A percentile compares a stretch with the other conserved stretches of the same genome.
Evolutionary conservation across 208 protist species (phyloP).

Genomic region (Acanthamoeba culbertsoni): DNA sequence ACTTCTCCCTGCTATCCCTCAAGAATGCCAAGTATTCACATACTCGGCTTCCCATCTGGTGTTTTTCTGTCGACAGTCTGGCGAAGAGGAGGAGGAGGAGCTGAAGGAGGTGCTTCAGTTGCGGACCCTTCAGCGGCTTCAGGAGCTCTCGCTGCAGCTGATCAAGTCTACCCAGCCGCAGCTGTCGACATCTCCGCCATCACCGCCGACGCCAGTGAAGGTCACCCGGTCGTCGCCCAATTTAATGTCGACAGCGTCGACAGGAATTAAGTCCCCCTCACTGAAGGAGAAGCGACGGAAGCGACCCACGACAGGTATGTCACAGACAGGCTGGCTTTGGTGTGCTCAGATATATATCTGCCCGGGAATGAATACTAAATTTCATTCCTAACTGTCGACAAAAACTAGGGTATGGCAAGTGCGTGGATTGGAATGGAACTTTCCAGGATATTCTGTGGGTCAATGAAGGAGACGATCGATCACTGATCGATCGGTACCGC

Average conservation of each 20-base stretch:
- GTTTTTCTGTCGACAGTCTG: neutral
- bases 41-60: neutral
- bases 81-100: neutral
- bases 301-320: neutral
- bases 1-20: neutral
- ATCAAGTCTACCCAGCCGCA: slow-evolving; percentile 14
- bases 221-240: neutral
- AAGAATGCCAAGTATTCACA: neutral
- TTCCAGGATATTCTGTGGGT: slow-evolving; percentile 49
- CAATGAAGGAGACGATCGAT: slow-evolving; percentile 19
- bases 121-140: neutral
- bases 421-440: slow-evolving; percentile 32
- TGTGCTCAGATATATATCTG: too few relatives aligned
- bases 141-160: slow-evolving; percentile 35
- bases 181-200: neutral
- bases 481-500: neutral
- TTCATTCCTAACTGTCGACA: neutral
- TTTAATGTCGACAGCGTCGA: neutral
- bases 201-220: neutral
- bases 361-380: neutral
- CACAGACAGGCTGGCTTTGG: neutral
- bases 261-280: neutral
- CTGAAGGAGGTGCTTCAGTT: slow-evolving; percentile 25
- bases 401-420: slow-evolving; percentile 2
- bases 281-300: neutral